A percentile compares a stretch with the other conserved stretches of the same genome.
Conservation (phyloP, 352 stramenopile species). For the Phytophthora aleatoria region DNA sequence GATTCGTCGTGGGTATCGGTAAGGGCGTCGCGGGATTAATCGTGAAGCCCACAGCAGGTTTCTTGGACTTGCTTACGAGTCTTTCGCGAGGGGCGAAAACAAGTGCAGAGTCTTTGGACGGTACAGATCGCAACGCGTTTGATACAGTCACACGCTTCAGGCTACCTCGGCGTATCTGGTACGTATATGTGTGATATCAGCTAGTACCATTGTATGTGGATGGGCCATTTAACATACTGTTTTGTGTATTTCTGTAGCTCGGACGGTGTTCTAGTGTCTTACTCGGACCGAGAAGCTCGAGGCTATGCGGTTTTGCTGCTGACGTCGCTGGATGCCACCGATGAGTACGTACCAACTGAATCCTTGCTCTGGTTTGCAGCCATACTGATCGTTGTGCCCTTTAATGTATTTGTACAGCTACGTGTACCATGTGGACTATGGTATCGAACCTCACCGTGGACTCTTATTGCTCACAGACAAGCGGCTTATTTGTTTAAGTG, state of each 20-base stretch:
- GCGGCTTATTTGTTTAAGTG: conserved; percentile 76
- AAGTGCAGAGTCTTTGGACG: conserved; percentile 80
- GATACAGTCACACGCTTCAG: conserved; percentile 66
- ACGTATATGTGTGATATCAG: conserved; percentile 18
- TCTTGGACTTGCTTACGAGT: conserved; percentile 84
- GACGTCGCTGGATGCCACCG: conserved; percentile 72
- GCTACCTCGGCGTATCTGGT: conserved; percentile 79
- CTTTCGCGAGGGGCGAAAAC: conserved; percentile 82
- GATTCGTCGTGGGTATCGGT: conserved; percentile 85
- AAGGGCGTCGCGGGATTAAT: conserved; percentile 84
- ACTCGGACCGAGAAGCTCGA: conserved; percentile 76
- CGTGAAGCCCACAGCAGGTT: conserved; percentile 82
- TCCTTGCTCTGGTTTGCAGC: background rate
- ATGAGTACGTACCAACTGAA: conserved; percentile 62
- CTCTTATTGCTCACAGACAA: conserved; percentile 86
- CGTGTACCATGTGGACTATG: conserved; percentile 85
- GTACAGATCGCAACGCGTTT: conserved; percentile 46
- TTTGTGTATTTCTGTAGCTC: conserved; percentile 40
- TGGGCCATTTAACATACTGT: background rate
- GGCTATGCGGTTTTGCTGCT: conserved; percentile 81
- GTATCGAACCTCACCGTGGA: conserved; percentile 61
- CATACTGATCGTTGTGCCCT: conserved; percentile 8
- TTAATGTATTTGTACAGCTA: conserved; percentile 50
- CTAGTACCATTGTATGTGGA: too few relatives aligned
- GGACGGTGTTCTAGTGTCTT: conserved; percentile 82